Base-by-base conservation (phyloP, 208 protist genomes). In the Leishmania braziliensis region DNA sequence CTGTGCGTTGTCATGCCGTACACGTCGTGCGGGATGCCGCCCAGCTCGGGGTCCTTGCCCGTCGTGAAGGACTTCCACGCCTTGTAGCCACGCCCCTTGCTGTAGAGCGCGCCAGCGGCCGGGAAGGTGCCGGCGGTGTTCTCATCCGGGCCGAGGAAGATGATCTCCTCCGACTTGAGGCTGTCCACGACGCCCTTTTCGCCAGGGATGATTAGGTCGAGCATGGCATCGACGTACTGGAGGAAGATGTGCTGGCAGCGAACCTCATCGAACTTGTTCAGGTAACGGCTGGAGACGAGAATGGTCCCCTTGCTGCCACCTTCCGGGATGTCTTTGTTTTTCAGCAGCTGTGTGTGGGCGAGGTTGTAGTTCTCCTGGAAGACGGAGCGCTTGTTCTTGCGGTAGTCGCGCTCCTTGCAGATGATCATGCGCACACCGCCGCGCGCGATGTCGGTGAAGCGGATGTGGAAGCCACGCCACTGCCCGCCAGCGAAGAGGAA, bases 251-350 rank as follows among this genome's bases (percentile, higher is more conserved):
- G 84, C 70, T 93, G 73, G 80, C 93, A 95, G 73, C 79, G 90
- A 65, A 86, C 79, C 68, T 92, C 82, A 70, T 93, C 88, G 86
- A 95, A 95, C 81, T 88, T 86, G 86, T 91, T 94, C 18, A 94
- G 79, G 88, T 93, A 94, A 79, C 88, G 82, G 78, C 86, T 90
- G 73, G 91, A 91, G 36, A 97, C 89, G n/a, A 98, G 91, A 66
- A 98, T 94, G 0, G 96, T 99, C 60, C 97, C 98, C 92, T 99
- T 99, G 82, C 93, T 98, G 65, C 98, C 98, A 81, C 96, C 96
- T 85, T 99, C 98, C 43, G 98, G 97, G 76, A 99, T 99, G 85
- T 99, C 98, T 89, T 99, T 99, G 88, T 99, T 99, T 91, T 99
- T 99, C 43, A 95, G 89, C 79, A 98, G 89, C 90, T 99, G 98